A percentile compares a stretch with the other conserved stretches of the same genome.
phyloP scores from a whole-genome alignment of 2,329 filamentous ascomycete species.

The Bipolaris cookei region DNA sequence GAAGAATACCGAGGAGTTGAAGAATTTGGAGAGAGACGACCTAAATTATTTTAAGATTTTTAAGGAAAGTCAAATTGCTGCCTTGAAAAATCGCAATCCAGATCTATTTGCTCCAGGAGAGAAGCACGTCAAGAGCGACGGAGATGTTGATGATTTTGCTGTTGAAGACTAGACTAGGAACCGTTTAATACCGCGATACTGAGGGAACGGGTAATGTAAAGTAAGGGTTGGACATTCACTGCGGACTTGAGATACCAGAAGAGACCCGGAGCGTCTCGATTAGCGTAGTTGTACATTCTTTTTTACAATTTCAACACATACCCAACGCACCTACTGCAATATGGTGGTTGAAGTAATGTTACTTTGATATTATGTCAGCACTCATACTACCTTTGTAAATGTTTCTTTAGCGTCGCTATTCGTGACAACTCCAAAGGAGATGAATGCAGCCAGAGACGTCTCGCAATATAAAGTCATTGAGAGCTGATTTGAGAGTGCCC shows the following conservation, averaged over 20 bases:
- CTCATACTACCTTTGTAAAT: not conserved
- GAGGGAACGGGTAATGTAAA: not conserved
- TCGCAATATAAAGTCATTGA: too few species aligned
- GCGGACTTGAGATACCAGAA: not conserved
- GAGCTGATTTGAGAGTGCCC: not conserved
- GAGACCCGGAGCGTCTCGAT: not conserved
- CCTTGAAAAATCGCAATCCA: conserved; percentile 45
- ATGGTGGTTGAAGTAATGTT: not conserved
- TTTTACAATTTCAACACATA: not conserved
- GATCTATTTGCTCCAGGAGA: conserved; percentile 25
- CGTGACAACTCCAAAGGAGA: not conserved
- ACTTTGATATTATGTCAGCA: not conserved
- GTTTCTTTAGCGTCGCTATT: not conserved
- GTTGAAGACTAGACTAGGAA: conserved; percentile 5
- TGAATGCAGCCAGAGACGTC: not conserved
- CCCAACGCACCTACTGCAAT: not conserved
- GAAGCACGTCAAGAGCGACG: not conserved
- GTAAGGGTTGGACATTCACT: not conserved
- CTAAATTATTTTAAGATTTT: conserved; percentile 43
- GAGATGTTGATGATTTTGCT: conserved; percentile 8
- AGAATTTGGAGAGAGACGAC: conserved; percentile 58
- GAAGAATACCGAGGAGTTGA: conserved; percentile 71
- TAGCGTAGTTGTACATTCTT: not conserved
- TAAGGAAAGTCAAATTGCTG: conserved; percentile 47
- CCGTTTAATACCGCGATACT: not conserved